Base-by-base conservation (phyloP, 1,284 basidiomycete genomes). In the Phlebopus sp. region DNA sequence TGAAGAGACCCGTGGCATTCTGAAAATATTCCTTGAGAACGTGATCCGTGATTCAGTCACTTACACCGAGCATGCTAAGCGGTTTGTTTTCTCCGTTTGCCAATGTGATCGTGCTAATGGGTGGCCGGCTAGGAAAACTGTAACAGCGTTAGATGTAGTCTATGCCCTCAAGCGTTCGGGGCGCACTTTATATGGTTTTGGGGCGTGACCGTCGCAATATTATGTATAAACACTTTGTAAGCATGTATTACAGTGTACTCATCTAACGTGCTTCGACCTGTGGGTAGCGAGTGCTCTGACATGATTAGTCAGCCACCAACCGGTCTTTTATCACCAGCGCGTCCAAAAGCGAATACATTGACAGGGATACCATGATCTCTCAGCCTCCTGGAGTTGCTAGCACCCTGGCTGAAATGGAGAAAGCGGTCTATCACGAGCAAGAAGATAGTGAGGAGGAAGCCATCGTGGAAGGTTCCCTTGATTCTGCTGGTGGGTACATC, bases 31-130 rank as follows among this genome's bases (percentile, higher is more conserved):
- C 77, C 72, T 87, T 36, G 79, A 84, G 75, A 81, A 78, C 62
- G 59, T 60, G 43, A 90, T 92, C 59, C 82, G 86, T 68, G 90
- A 93, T 75, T 91, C 90, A 46, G 90, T 92, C 67, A 92, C 90
- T 46, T 92, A 92, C 79, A 89, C 87, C 48, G 90, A 91, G 69
- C 89, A 92, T 73, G 88, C 90, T 59, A 92, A 92, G 79, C 81
- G 79, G 76, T 75, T 46, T 50, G 73, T 65, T 15, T 7, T 11
- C 27, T 29, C 40, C 6, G n/a, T 37, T n/a, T 34, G 15, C 32
- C 27, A 9, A 9, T n/a, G 13, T 23, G 4, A 14, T 15, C 9
- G 2, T 30, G 15, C 30, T 18, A 15, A 39, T 54, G 32, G 53
- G 13, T 17, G 27, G 32, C 13, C 2, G 15, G 30, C 14, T 44